phyloP scores from a whole-genome alignment of 2,329 filamentous ascomycete species.

The Aureobasidium melanogenum region DNA sequence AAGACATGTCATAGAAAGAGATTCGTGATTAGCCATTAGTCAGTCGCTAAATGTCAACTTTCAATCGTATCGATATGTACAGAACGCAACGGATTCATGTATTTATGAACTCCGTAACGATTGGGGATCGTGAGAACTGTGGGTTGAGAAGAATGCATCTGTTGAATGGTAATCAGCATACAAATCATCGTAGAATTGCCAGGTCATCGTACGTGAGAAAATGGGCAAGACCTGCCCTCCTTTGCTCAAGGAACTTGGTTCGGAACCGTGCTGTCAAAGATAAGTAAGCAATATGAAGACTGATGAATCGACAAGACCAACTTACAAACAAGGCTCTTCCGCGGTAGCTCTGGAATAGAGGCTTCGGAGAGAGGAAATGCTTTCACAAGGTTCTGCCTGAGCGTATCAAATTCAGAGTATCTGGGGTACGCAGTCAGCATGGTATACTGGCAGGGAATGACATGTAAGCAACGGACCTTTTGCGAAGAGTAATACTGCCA shows the following conservation, averaged over 20 bases:
- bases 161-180: conserved; percentile 11
- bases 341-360: conserved; percentile 82
- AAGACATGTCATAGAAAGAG: not conserved
- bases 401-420: conserved; percentile 88
- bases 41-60: not conserved
- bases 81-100: not conserved
- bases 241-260: conserved; percentile 74
- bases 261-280: conserved; percentile 52
- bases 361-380: conserved; percentile 78
- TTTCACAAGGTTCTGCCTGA: conserved; percentile 62
- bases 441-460: not conserved
- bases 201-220: conserved; percentile 70
- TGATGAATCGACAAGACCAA: not conserved
- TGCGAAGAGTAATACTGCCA: conserved; percentile 29
- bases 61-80: not conserved
- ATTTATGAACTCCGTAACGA: conserved; percentile 75
- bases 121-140: conserved; percentile 83
- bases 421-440: conserved; percentile 28
- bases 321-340: conserved; percentile 82
- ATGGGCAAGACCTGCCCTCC: conserved; percentile 75
- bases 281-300: not conserved
- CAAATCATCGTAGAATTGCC: not conserved
- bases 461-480: conserved; percentile 37
- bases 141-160: conserved; percentile 89
- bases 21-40: not conserved